phyloP scores from a whole-genome alignment of 306 rosid genomes.

The Corylus americana region DNA sequence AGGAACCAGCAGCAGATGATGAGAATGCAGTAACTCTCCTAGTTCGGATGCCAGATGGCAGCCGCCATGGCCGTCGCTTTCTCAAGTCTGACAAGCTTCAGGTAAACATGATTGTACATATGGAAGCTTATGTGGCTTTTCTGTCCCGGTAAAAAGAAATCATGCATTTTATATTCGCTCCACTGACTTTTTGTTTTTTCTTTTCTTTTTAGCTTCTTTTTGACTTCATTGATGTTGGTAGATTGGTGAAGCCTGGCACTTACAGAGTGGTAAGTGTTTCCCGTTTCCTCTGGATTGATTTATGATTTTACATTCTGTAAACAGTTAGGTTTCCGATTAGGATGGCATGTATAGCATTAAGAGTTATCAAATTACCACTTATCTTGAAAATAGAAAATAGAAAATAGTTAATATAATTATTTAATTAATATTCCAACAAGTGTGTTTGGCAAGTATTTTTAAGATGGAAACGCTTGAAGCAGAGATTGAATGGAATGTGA shows the following conservation, averaged over 20 bases:
- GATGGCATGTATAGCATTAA: background rate
- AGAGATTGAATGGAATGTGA: background rate
- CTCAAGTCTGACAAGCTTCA: conserved; percentile 75
- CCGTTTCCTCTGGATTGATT: conserved; percentile 31
- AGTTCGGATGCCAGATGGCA: conserved; percentile 80
- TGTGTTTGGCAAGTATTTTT: background rate
- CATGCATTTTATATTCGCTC: conserved; percentile 9
- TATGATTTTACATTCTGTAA: conserved; percentile 11
- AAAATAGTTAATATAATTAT: no score
- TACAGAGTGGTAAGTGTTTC: conserved; percentile 67
- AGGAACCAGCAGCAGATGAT: conserved; percentile 64
- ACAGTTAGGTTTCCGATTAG: background rate
- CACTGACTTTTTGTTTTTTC: conserved; percentile 27
- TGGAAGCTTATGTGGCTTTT: background rate
- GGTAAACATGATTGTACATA: conserved; percentile 41
- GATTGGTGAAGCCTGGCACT: conserved; percentile 59
- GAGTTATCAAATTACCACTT: no score
- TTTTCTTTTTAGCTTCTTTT: conserved; percentile 56
- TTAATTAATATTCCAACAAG: no score
- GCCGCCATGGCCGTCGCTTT: conserved; percentile 63
- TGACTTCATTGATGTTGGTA: conserved; percentile 55
- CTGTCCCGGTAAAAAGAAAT: background rate
- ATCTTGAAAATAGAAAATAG: no score
- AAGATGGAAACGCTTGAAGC: background rate
- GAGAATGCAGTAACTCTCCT: conserved; percentile 62